phyloP scores from a whole-genome alignment of 495 filamentous ascomycete species.

The Lepraria neglecta region DNA sequence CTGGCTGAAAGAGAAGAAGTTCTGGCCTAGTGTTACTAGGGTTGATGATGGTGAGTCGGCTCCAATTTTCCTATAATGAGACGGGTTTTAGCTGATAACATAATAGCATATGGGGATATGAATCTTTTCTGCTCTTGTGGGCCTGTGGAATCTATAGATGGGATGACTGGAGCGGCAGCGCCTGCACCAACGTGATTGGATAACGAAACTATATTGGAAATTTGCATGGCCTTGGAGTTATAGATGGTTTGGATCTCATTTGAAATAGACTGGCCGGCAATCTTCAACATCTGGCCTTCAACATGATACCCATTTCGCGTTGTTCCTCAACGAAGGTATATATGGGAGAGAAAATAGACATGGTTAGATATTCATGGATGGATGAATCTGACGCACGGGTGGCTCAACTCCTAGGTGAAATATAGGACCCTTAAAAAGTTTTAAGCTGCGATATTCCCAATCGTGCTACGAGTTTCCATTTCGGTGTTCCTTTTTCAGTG shows the following conservation, averaged over 20 bases:
- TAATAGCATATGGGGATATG: conserved; percentile 77
- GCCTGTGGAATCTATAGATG: conserved; percentile 61
- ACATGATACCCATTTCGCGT: conserved; percentile 9
- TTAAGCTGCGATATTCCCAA: no score
- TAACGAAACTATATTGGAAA: neutral
- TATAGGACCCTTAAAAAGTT: no score
- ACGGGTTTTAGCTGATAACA: conserved; percentile 30
- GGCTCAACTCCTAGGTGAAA: no score
- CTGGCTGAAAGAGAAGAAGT: conserved; percentile 92
- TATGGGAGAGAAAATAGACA: neutral
- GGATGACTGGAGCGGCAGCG: conserved; percentile 32
- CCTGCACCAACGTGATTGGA: conserved; percentile 26
- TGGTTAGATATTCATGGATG: no score
- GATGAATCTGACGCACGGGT: no score
- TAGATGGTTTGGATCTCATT: neutral
- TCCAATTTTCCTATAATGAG: neutral
- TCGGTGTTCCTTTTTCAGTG: no score
- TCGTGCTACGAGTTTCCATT: no score
- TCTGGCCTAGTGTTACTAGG: conserved; percentile 88
- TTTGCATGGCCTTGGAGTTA: neutral
- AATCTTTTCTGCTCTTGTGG: conserved; percentile 95
- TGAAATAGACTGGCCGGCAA: neutral
- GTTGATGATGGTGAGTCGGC: conserved; percentile 75
- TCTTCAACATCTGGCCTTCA: conserved; percentile 17
- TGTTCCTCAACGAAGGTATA: conserved; percentile 1